Evolutionary conservation across 1,139 yeast genomes (phyloP).

Genomic region (Debaryomyces udenii): DNA sequence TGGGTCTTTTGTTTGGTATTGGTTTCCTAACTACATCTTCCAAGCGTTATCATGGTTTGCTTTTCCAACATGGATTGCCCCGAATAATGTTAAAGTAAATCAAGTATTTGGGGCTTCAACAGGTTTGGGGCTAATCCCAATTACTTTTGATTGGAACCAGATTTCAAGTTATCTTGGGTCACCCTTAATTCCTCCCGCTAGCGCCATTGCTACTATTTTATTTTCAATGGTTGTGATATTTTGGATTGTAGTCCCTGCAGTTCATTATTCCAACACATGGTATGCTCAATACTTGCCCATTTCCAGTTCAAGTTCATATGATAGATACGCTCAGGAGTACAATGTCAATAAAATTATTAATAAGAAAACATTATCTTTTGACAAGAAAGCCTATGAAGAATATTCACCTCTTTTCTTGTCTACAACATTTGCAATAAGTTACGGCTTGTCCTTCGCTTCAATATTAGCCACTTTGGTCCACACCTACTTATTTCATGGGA

Average conservation of each 20-base stretch:
- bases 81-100: constrained; percentile 36
- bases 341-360: constrained; percentile 45
- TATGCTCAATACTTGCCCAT: constrained; percentile 48
- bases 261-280: constrained; percentile 47
- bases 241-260: constrained; percentile 47
- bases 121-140: constrained; percentile 58
- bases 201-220: constrained; percentile 56
- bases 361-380: constrained; percentile 39
- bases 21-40: constrained; percentile 40
- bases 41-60: constrained; percentile 36
- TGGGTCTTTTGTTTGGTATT: constrained; percentile 33
- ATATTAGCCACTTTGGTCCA: constrained; percentile 51
- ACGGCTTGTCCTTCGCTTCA: constrained; percentile 60
- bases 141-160: constrained; percentile 52
- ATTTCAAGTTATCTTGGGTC: constrained; percentile 54
- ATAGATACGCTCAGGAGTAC: constrained; percentile 40
- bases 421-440: constrained; percentile 31
- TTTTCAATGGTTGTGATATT: constrained; percentile 45
- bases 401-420: constrained; percentile 52
- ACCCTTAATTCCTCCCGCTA: constrained; percentile 70
- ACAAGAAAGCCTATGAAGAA: constrained; percentile 39
- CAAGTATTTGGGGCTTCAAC: constrained; percentile 54
- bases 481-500: constrained; percentile 57
- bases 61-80: constrained; percentile 44
- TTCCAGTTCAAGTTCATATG: constrained; percentile 42